Percentiles rank a stretch among this genome's conserved stretches.
These are phyloP conservation scores for Xylariaceae sp. DNA, from an alignment of 2,329 filamentous ascomycete genomes.

Conservation along the genomic window DNA sequence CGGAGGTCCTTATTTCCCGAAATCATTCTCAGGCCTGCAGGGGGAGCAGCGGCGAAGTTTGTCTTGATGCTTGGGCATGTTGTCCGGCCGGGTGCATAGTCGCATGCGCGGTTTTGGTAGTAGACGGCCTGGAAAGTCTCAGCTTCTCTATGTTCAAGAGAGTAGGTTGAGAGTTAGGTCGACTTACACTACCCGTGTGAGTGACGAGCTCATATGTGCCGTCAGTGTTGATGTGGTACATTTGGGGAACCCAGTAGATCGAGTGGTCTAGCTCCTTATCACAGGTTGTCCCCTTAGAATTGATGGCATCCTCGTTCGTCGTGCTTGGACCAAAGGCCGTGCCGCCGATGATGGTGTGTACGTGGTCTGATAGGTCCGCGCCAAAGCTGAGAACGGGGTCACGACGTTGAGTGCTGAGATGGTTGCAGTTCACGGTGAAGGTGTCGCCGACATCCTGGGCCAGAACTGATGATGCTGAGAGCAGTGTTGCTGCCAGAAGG, in stretches of 20 bases:
- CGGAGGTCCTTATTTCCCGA: slow-evolving; percentile 16
- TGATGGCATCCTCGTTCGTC: slow-evolving; percentile 10
- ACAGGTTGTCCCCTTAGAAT: slow-evolving; percentile 12
- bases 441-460: slow-evolving; percentile 14
- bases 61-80: slow-evolving; percentile 9
- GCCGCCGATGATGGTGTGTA: slow-evolving; percentile 11
- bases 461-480: slow-evolving; percentile 7
- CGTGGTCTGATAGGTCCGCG: slow-evolving; percentile 10
- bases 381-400: slow-evolving; percentile 13
- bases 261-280: slow-evolving; percentile 14
- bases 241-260: slow-evolving; percentile 10
- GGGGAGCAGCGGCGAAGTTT: slow-evolving; percentile 10
- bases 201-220: slow-evolving; percentile 9
- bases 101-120: slow-evolving; percentile 17
- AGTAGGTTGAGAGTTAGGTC: background rate
- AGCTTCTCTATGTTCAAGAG: background rate
- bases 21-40: slow-evolving; percentile 12
- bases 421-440: slow-evolving; percentile 15
- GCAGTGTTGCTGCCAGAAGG: slow-evolving; percentile 11
- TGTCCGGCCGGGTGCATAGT: slow-evolving; percentile 10
- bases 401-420: slow-evolving; percentile 9
- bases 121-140: slow-evolving; percentile 12
- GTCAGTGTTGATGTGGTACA: slow-evolving; percentile 14
- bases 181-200: slow-evolving; percentile 10
- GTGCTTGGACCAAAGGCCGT: slow-evolving; percentile 8